Percentiles rank a stretch among this genome's conserved stretches.
These are phyloP conservation scores for Solanum sparsipilum DNA, from an alignment of 257 asterid genomes.

Conservation along the genomic window DNA sequence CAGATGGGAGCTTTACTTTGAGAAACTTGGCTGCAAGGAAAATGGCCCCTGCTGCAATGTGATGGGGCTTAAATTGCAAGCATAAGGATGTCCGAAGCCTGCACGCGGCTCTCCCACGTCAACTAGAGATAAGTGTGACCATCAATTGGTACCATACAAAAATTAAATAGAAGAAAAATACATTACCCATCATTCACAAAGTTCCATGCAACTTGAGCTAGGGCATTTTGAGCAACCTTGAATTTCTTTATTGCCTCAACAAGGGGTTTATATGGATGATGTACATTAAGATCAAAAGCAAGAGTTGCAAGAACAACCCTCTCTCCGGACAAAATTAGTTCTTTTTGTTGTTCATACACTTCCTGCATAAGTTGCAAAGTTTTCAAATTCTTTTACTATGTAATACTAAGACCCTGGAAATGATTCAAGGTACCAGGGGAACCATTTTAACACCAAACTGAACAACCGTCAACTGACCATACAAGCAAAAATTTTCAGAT, in stretches of 20 bases:
- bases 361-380: constrained; percentile 45
- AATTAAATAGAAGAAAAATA: constrained; percentile 19
- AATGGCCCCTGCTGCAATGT: constrained; percentile 99
- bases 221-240: constrained; percentile 85
- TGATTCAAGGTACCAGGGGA: background rate
- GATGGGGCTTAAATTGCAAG: constrained; percentile 99
- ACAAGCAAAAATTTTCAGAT: background rate
- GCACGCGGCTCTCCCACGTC: constrained; percentile 65
- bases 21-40: constrained; percentile 99
- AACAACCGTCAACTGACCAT: background rate
- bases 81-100: constrained; percentile 98
- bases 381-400: background rate
- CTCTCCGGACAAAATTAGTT: constrained; percentile 69
- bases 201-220: constrained; percentile 99
- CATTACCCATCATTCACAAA: constrained; percentile 95
- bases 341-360: constrained; percentile 87
- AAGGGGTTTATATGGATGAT: constrained; percentile 91
- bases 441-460: background rate
- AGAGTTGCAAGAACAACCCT: constrained; percentile 88
- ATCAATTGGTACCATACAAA: constrained; percentile 23
- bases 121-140: constrained; percentile 38
- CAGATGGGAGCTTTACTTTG: constrained; percentile 95
- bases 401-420: background rate
- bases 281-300: constrained; percentile 74
- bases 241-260: constrained; percentile 88